Percentiles rank a stretch among this genome's conserved stretches.
phyloP scores from a whole-genome alignment of 1,139 yeast genomes.

The Saccharomyces hybrid region DNA sequence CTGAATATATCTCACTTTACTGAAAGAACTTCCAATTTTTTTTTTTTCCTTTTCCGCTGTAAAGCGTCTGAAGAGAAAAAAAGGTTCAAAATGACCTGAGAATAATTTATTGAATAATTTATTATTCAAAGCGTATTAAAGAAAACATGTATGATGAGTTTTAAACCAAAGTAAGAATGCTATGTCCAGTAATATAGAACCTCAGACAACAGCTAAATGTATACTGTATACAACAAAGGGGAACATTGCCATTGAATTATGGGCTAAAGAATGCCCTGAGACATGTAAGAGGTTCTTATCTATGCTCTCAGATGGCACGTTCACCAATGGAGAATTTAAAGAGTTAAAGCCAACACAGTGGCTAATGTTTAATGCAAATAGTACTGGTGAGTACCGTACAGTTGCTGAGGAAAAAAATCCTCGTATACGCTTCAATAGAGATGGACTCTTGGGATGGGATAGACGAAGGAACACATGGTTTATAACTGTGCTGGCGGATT shows the following conservation, averaged over 20 bases:
- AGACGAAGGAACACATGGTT: slow-evolving; percentile 28
- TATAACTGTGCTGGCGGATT: slow-evolving; percentile 22
- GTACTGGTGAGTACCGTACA: slow-evolving; percentile 26
- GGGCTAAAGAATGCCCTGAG: slow-evolving; percentile 63
- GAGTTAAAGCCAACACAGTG: slow-evolving; percentile 24
- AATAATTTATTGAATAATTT: too few species aligned
- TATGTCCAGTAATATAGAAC: slow-evolving; percentile 34
- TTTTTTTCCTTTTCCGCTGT: background rate
- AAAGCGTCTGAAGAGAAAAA: background rate
- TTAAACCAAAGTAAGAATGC: background rate
- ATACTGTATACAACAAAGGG: slow-evolving; percentile 54
- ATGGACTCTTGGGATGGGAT: slow-evolving; percentile 53
- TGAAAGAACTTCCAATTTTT: background rate
- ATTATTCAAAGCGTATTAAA: background rate
- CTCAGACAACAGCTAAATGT: slow-evolving; percentile 55
- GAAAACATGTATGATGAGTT: background rate
- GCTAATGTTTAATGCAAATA: background rate
- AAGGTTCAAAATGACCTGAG: background rate
- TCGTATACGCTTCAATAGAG: slow-evolving; percentile 44
- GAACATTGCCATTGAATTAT: slow-evolving; percentile 49
- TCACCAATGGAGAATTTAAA: slow-evolving; percentile 38
- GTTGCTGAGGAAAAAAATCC: slow-evolving; percentile 46
- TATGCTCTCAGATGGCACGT: slow-evolving; percentile 40
- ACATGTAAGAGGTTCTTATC: slow-evolving; percentile 44
- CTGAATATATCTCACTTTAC: background rate